A percentile compares a stretch with the other conserved stretches of the same genome.
These are phyloP conservation scores for Pseudogymnoascus sp. DNA, from an alignment of 2,329 filamentous ascomycete genomes.

Conservation along the genomic window DNA sequence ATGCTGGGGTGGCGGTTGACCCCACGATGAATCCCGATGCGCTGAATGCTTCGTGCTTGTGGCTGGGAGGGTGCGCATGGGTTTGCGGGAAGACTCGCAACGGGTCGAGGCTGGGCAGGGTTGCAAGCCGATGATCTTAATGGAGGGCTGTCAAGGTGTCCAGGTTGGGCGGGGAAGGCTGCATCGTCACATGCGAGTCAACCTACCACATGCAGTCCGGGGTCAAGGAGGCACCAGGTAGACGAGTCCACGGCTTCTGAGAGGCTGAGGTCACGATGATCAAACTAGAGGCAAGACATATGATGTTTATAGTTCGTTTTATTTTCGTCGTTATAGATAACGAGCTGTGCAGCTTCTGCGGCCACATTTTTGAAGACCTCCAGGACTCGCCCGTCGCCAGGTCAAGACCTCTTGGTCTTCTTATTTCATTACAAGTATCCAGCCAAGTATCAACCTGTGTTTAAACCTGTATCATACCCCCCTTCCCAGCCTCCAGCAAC, in stretches of 20 bases:
- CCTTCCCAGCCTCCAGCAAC: neutral
- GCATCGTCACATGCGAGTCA: conserved; percentile 4
- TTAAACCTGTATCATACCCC: conserved; percentile 5
- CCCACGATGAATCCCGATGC: neutral
- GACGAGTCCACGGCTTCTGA: neutral
- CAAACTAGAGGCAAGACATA: neutral
- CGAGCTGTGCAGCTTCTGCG: neutral
- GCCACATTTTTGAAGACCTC: neutral
- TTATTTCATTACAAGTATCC: conserved; percentile 7
- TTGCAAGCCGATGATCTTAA: neutral
- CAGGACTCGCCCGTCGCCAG: conserved; percentile 1
- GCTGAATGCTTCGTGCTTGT: neutral
- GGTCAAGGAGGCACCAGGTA: neutral
- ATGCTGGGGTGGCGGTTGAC: neutral
- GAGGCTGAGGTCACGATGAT: neutral
- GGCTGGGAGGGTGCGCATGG: neutral
- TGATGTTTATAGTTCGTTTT: neutral
- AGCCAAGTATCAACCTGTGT: conserved; percentile 3
- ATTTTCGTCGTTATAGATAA: conserved; percentile 2
- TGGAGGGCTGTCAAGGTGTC: neutral
- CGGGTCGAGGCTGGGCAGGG: neutral
- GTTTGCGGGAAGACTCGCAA: neutral
- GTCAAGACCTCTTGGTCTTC: conserved; percentile 3
- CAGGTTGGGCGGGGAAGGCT: conserved; percentile 1
- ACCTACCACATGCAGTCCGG: neutral